Conservation (phyloP, 805 yeast genomes). For the Monosporozyma aquatica region DNA sequence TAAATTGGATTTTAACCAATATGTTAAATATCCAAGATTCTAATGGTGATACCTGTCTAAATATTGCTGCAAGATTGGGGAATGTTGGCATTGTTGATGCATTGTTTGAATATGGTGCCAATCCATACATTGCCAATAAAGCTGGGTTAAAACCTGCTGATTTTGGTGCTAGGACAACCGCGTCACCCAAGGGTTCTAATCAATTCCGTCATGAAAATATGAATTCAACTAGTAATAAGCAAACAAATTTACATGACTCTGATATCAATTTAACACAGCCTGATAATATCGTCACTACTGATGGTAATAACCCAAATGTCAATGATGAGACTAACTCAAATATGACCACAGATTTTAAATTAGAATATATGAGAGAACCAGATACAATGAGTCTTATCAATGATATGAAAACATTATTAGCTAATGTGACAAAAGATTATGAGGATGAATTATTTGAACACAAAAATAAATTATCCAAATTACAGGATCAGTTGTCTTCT, state of each 20-base stretch:
- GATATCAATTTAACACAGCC: neutral
- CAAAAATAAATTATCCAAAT: conserved; percentile 40
- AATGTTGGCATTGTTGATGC: conserved; percentile 72
- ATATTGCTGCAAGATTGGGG: conserved; percentile 85
- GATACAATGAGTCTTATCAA: conserved; percentile 30
- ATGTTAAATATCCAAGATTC: conserved; percentile 83
- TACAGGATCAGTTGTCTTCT: conserved; percentile 36
- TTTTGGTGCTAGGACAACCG: conserved; percentile 47
- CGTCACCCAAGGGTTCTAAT: conserved; percentile 7
- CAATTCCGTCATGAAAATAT: neutral
- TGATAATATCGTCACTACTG: neutral
- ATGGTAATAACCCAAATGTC: neutral
- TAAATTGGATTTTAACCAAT: conserved; percentile 52
- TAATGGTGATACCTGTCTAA: conserved; percentile 92
- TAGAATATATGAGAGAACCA: conserved; percentile 9
- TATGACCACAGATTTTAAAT: neutral
- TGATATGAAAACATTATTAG: conserved; percentile 43
- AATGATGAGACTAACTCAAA: neutral
- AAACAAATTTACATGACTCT: neutral
- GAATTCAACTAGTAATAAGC: neutral
- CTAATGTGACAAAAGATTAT: conserved; percentile 49
- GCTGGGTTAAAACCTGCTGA: conserved; percentile 83
- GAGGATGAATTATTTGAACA: conserved; percentile 47
- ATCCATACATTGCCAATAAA: conserved; percentile 66
- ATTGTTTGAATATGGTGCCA: conserved; percentile 81